phyloP scores from a whole-genome alignment of 78 protist genomes.

The Pigoraptor vietnamica region DNA sequence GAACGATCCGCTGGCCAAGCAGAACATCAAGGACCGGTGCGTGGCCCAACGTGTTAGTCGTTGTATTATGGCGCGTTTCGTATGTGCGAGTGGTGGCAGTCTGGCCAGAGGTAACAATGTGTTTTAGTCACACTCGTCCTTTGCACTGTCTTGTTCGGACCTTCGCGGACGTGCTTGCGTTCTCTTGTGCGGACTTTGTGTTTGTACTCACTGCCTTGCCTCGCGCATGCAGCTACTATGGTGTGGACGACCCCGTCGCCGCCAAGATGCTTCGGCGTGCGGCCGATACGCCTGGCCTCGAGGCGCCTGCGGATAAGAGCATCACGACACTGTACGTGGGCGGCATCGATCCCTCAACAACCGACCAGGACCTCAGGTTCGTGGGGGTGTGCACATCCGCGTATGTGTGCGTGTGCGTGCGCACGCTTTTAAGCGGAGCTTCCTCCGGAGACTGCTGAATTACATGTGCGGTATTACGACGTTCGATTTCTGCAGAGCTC shows the following conservation, averaged over 20 bases:
- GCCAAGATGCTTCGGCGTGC: conserved; percentile 41
- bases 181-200: neutral
- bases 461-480: no score
- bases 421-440: no score
- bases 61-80: no score
- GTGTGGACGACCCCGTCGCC: conserved; percentile 72
- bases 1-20: conserved; percentile 27
- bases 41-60: no score
- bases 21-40: conserved; percentile 56
- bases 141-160: no score
- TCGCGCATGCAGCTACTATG: conserved; percentile 49
- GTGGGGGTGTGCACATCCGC: neutral
- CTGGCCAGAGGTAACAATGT: no score
- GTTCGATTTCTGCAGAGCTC: neutral
- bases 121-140: no score
- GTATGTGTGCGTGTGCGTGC: neutral
- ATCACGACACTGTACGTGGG: conserved; percentile 35
- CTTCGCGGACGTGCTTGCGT: neutral
- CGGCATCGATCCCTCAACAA: neutral
- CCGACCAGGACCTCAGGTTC: conserved; percentile 19
- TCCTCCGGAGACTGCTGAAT: no score
- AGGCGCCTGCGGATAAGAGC: conserved; percentile 23
- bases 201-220: neutral
- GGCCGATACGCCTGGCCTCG: neutral
- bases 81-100: no score